Percentiles rank a stretch among this genome's conserved stretches.
Evolutionary conservation across 257 asterid genomes (phyloP).

Genomic region (Solanum virginianum): DNA sequence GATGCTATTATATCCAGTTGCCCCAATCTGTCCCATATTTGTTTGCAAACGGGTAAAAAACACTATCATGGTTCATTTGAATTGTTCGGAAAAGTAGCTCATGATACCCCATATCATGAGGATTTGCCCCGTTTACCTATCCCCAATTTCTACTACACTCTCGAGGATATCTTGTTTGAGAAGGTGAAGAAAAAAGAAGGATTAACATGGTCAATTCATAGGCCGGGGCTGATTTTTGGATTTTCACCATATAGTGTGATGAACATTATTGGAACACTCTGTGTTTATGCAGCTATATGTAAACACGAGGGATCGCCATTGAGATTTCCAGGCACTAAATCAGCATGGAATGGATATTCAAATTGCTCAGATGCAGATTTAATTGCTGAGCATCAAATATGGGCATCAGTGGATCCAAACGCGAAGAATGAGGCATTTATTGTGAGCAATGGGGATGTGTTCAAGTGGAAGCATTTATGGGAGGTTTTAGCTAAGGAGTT

Average conservation of each 20-base stretch:
- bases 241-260: constrained; percentile 72
- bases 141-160: constrained; percentile 49
- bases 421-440: constrained; percentile 88
- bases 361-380: constrained; percentile 84
- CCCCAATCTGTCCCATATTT: constrained; percentile 58
- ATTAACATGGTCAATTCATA: constrained; percentile 77
- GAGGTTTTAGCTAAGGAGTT: constrained; percentile 79
- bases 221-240: constrained; percentile 68
- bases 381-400: constrained; percentile 86
- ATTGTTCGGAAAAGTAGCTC: constrained; percentile 24
- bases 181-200: constrained; percentile 60
- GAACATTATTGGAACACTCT: constrained; percentile 69
- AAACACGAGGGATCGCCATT: constrained; percentile 62
- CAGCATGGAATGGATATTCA: constrained; percentile 66
- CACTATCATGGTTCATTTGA: constrained; percentile 72
- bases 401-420: constrained; percentile 90
- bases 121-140: constrained; percentile 56
- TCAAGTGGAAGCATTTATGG: constrained; percentile 93
- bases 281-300: constrained; percentile 83
- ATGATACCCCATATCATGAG: constrained; percentile 67
- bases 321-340: constrained; percentile 66
- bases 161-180: constrained; percentile 61
- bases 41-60: constrained; percentile 74
- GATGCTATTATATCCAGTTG: constrained; percentile 48
- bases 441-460: constrained; percentile 87